Base-by-base conservation (phyloP, 129 eudicot species). In the Apium graveolens region DNA sequence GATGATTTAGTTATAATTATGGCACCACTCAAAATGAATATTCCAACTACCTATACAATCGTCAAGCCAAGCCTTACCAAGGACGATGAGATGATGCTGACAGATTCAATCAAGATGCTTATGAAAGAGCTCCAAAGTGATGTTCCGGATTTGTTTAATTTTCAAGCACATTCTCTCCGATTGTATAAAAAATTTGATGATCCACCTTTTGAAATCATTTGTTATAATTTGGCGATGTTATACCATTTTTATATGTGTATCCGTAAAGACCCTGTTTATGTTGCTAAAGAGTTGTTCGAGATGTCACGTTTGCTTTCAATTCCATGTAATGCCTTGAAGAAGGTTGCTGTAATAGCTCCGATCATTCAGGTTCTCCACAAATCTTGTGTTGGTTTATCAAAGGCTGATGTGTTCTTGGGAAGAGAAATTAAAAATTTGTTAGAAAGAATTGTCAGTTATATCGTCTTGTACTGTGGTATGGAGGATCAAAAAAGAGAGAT, bases 121-220 rank as follows among this genome's bases (percentile, higher is more conserved):
- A 17, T 73, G 12, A 14, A 13, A 5, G 57, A 44, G 57, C 34
- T 73, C 57, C n/a, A 29, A 5, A 44, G 38, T 21, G 45, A 27
- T 38, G 49, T 53, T 62, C 43, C 80, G 26, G 7, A 60, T 78
- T 63, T 78, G 11, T 42, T 37, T 14, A 9, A 49, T 27, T 78
- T 78, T 10, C 49, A 13, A 44, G 20, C 39, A 11, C 68, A 12
- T 27, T 60, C 62, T 39, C 0, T 2, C 45, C 31, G 4, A 1
- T 49, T 62, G 69, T 3, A 38, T 60, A 74, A 29, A 2, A 13
- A n/a, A 78, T 7, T 26, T 24, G 13, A n/a, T 5, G 60, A 78
- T 78, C 74, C 80, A 17, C 80, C 80, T 14, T 27, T 78, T 24
- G 55, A 78, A 27, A 39, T 63, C 42, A 27, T 65, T 12, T 78